Conservation (phyloP, 768 basidiomycete species). For the Cystofilobasidium bisporidii region DNA sequence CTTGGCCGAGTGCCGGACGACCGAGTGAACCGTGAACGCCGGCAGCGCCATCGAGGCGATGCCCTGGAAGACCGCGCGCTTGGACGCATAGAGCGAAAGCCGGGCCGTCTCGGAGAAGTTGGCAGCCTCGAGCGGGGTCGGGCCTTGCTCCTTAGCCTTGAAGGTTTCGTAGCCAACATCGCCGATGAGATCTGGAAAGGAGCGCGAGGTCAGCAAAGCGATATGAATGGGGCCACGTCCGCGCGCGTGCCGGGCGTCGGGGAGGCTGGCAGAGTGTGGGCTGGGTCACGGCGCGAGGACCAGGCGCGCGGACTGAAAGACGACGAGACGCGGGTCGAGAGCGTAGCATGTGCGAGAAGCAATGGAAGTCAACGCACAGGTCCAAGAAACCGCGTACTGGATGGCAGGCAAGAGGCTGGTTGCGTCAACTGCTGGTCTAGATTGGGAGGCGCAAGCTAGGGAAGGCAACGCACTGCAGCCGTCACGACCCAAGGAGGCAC, state of each 20-base stretch:
- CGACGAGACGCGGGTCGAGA: no score
- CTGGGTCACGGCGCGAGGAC: no score
- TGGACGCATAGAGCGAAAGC: slow-evolving; percentile 36
- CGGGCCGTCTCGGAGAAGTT: slow-evolving; percentile 39
- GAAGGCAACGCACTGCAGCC: slow-evolving; percentile 3
- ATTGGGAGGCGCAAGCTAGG: slow-evolving; percentile 1
- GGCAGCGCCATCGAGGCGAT: slow-evolving; percentile 41
- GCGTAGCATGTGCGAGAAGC: no score
- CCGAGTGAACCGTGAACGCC: slow-evolving; percentile 41
- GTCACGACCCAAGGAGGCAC: slow-evolving; percentile 37
- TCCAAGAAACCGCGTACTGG: slow-evolving; percentile 40
- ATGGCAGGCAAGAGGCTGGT: background rate
- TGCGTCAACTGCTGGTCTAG: slow-evolving; percentile 31
- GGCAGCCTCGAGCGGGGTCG: slow-evolving; percentile 38
- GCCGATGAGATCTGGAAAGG: slow-evolving; percentile 32
- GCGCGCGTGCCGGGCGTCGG: no score
- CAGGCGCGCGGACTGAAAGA: no score
- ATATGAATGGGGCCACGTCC: no score
- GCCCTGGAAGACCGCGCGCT: slow-evolving; percentile 40
- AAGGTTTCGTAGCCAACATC: slow-evolving; percentile 42
- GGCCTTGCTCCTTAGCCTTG: slow-evolving; percentile 39
- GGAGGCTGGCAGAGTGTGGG: no score
- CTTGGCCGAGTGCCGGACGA: slow-evolving; percentile 36
- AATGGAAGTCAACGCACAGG: slow-evolving; percentile 29
- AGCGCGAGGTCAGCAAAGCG: background rate